A percentile compares a stretch with the other conserved stretches of the same genome.
Conservation (phyloP, 352 stramenopile species). For the Labyrinthula sp. region DNA sequence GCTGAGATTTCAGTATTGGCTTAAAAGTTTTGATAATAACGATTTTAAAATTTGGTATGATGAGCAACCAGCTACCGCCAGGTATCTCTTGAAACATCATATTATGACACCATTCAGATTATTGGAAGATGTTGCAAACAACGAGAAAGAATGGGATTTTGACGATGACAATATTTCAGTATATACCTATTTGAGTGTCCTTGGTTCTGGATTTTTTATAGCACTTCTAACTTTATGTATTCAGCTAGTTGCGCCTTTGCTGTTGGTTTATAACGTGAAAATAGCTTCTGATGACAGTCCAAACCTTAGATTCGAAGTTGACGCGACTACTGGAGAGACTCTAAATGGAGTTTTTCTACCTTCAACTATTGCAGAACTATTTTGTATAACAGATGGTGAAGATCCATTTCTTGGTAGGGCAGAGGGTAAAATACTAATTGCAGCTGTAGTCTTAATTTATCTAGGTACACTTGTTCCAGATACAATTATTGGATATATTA, state of each 20-base stretch:
- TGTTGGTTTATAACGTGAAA: slow-evolving; percentile 19
- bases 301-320: slow-evolving; percentile 15
- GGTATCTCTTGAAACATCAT: slow-evolving; percentile 31
- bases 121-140: slow-evolving; percentile 29
- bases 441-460: slow-evolving; percentile 35
- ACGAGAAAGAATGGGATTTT: slow-evolving; percentile 32
- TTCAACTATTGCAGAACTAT: not conserved
- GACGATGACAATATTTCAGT: slow-evolving; percentile 30
- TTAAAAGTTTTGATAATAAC: slow-evolving; percentile 31
- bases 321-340: not conserved
- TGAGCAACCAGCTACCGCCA: slow-evolving; percentile 26
- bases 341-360: no score
- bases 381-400: slow-evolving; percentile 4
- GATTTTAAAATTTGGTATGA: slow-evolving; percentile 32
- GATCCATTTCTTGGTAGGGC: no score
- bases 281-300: slow-evolving; percentile 8
- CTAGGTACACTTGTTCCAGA: slow-evolving; percentile 34
- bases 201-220: slow-evolving; percentile 28
- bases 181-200: slow-evolving; percentile 30
- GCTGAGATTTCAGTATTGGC: slow-evolving; percentile 33
- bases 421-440: slow-evolving; percentile 33
- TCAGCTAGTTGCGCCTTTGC: slow-evolving; percentile 28
- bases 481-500: slow-evolving; percentile 27
- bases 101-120: slow-evolving; percentile 29
- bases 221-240: slow-evolving; percentile 26